Conservation (phyloP, 2,329 filamentous ascomycete genomes). For the Rhinocladiella similis region DNA sequence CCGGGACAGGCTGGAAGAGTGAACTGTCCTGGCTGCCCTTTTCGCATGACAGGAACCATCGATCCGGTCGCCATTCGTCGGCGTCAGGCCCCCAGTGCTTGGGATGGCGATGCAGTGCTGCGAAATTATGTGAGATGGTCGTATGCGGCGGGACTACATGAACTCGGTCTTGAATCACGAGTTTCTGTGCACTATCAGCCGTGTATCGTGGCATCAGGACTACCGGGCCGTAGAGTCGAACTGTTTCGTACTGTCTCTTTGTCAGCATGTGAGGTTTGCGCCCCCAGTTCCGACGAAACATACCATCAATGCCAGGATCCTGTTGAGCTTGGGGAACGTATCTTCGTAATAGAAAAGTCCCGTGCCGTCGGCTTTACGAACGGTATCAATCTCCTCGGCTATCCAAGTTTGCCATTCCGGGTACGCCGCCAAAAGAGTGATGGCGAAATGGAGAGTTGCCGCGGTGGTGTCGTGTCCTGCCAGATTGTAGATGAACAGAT, state of each 20-base stretch:
- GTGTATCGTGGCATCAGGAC: conserved; percentile 25
- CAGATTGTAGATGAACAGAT: conserved; percentile 49
- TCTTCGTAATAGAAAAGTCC: conserved; percentile 43
- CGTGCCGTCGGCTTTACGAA: conserved; percentile 19
- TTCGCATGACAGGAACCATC: conserved; percentile 40
- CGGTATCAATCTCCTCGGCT: conserved; percentile 23
- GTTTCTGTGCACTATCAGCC: conserved; percentile 13
- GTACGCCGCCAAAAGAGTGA: conserved; percentile 24
- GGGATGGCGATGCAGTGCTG: conserved; percentile 33
- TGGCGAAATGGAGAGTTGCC: conserved; percentile 23
- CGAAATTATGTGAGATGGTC: conserved; percentile 28
- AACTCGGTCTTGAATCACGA: conserved; percentile 20
- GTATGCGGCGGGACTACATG: conserved; percentile 29
- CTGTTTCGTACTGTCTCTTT: conserved; percentile 28
- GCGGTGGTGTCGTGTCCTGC: conserved; percentile 42
- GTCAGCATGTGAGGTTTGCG: background rate
- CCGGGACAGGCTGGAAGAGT: conserved; percentile 28
- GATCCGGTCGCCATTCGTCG: conserved; percentile 33
- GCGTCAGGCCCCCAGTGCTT: conserved; percentile 32
- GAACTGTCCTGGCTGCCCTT: conserved; percentile 50
- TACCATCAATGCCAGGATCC: conserved; percentile 52
- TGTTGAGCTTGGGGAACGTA: conserved; percentile 45
- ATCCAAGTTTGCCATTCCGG: conserved; percentile 26
- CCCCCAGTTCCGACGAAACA: too few species aligned
- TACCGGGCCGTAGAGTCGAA: conserved; percentile 30